Evolutionary conservation across 78 protist species (phyloP).

Genomic region (slime mould (Dictyostelium discoideum)): DNA sequence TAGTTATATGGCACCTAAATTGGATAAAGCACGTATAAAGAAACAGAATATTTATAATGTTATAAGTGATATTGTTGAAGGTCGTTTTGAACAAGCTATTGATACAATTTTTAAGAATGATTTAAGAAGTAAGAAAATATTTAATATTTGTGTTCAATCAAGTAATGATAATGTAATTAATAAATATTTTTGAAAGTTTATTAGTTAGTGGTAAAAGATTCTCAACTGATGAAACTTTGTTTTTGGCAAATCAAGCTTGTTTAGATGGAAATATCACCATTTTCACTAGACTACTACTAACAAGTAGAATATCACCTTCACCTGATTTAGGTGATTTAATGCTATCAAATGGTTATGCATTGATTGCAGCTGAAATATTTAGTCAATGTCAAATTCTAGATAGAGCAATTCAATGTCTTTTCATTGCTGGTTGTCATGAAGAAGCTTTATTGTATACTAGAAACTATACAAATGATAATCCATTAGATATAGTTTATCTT

Average conservation of each 20-base stretch:
- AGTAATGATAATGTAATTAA: background rate
- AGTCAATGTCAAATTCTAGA: slow-evolving; percentile 31
- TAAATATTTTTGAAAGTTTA: background rate
- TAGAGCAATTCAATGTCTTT: slow-evolving; percentile 44
- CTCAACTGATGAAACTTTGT: slow-evolving; percentile 44
- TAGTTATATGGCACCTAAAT: slow-evolving; percentile 42
- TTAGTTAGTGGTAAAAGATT: background rate
- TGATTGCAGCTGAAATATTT: slow-evolving; percentile 46
- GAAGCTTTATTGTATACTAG: slow-evolving; percentile 26
- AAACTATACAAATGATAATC: background rate
- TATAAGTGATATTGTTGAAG: slow-evolving; percentile 23
- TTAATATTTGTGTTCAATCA: slow-evolving; percentile 6
- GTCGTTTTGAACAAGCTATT: slow-evolving; percentile 16
- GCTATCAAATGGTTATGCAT: background rate
- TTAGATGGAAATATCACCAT: slow-evolving; percentile 1
- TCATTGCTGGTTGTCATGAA: slow-evolving; percentile 40
- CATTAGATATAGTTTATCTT: background rate
- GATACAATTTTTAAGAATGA: slow-evolving; percentile 7
- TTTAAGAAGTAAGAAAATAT: slow-evolving; percentile 32
- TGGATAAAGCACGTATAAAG: slow-evolving; percentile 7
- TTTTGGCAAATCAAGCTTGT: slow-evolving; percentile 8
- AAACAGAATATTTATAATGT: slow-evolving; percentile 1
- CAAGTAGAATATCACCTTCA: background rate
- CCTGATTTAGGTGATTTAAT: slow-evolving; percentile 41
- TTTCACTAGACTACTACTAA: background rate